Percentiles rank a stretch among this genome's conserved stretches.
Evolutionary conservation across 495 filamentous ascomycete genomes (phyloP).

Genomic region (Podospora pseudoanserina): DNA sequence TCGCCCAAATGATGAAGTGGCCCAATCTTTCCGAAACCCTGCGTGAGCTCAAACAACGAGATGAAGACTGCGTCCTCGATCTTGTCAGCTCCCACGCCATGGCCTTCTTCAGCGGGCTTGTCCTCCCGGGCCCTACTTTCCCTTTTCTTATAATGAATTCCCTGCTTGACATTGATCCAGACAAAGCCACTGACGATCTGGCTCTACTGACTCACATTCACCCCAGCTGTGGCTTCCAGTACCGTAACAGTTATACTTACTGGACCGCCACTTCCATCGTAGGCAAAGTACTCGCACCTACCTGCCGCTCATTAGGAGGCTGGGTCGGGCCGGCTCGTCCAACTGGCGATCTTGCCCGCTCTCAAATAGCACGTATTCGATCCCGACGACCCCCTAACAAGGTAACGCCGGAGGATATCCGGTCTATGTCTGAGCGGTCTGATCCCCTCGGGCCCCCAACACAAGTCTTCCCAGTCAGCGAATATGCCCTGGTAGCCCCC

Average conservation of each 20-base stretch:
- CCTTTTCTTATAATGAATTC: slow-evolving; percentile 71
- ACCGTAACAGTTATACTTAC: slow-evolving; percentile 63
- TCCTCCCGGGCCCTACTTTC: slow-evolving; percentile 65
- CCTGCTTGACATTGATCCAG: slow-evolving; percentile 66
- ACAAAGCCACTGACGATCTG: slow-evolving; percentile 54
- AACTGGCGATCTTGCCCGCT: slow-evolving; percentile 56
- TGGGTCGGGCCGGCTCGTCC: slow-evolving; percentile 69
- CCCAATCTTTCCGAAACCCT: slow-evolving; percentile 63
- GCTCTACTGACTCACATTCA: slow-evolving; percentile 58
- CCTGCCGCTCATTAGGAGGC: slow-evolving; percentile 62
- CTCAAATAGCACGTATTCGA: slow-evolving; percentile 60
- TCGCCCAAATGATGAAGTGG: slow-evolving; percentile 70
- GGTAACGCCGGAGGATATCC: slow-evolving; percentile 52
- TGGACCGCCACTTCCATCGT: slow-evolving; percentile 67
- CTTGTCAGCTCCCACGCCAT: slow-evolving; percentile 61
- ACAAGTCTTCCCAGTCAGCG: slow-evolving; percentile 54
- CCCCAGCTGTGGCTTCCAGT: slow-evolving; percentile 67
- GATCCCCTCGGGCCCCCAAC: slow-evolving; percentile 61
- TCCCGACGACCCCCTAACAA: slow-evolving; percentile 43
- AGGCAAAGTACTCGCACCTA: slow-evolving; percentile 73
- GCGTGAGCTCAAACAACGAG: slow-evolving; percentile 53
- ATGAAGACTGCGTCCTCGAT: slow-evolving; percentile 52
- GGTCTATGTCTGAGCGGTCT: slow-evolving; percentile 56
- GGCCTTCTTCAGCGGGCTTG: slow-evolving; percentile 68
- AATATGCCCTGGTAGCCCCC: slow-evolving; percentile 55